Base-by-base conservation (phyloP, 768 basidiomycete genomes). In the Hebeloma cylindrosporum region DNA sequence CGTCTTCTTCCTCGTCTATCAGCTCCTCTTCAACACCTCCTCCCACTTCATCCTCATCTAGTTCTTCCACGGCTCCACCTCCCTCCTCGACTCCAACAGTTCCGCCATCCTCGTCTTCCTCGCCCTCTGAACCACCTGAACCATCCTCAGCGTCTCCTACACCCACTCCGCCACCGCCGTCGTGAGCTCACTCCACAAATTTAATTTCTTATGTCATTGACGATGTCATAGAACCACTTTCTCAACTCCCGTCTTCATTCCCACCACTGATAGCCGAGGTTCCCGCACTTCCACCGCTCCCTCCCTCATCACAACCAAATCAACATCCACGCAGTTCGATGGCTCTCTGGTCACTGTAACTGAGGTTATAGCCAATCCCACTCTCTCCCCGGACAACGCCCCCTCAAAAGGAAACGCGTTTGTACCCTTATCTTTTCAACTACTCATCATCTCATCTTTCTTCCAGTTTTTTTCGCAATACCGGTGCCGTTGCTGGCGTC, bases 401-500 rank as follows among this genome's bases (percentile, higher is more conserved):
- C 65, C 61, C 39, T 59, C 65, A 9, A 66, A 58, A 32, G 59
- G 62, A 42, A 75, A 77, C 33, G 68, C 78, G 87, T 88, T 61
- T 64, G 80, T 65, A 17, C 26, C 27, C 32, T 29, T 32, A 31
- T n/a, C 35, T 28, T 40, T 34, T 40, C 22, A 22, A 21, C 23
- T 27, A 9, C 13, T n/a, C 25, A n/a, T 25, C 21, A 13, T 25
- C 14, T 26, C 18, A 10, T 37, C 54, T 39, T 13, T 30, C 31
- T 33, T 52, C 14, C 27, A 90, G 88, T 44, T 98, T 96, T 70
- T 94, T 95, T 66, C 63, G 64, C 38, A 89, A 95, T 60, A 88
- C 85, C 17, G 92, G 92, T 14, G 94, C 93, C 8, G 93, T 97
- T 3, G 86, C 86, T 1, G 95, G 89, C 33, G 88, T 93, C 6